Percentiles rank a stretch among this genome's conserved stretches.
These are phyloP conservation scores for Mycena indigotica DNA, from an alignment of 768 basidiomycete species.

Conservation along the genomic window DNA sequence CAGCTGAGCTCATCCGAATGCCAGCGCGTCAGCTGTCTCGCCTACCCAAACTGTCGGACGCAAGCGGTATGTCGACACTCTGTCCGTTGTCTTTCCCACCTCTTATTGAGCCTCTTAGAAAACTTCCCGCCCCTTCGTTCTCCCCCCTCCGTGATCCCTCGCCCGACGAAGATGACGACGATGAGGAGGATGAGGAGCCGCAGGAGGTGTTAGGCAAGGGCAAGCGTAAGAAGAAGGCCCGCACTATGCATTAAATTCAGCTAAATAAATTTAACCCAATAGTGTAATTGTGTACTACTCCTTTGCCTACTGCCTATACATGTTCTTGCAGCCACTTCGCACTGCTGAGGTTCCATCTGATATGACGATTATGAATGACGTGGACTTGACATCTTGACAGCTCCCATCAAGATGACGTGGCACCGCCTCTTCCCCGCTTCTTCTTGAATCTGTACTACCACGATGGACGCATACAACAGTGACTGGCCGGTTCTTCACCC, in stretches of 20 bases:
- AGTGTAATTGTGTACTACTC: background rate
- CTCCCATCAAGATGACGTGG: too few species aligned
- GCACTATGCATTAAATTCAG: background rate
- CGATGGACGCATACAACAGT: too few species aligned
- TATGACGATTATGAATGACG: background rate
- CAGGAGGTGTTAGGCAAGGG: background rate
- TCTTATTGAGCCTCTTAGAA: background rate
- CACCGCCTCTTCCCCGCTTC: too few species aligned
- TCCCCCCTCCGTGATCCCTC: background rate
- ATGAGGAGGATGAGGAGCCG: background rate
- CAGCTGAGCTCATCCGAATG: too few species aligned
- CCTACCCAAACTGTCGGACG: too few species aligned
- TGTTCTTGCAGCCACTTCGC: background rate
- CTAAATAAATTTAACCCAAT: too few species aligned
- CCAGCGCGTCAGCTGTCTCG: too few species aligned
- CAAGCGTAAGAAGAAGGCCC: background rate
- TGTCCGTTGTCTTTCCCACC: too few species aligned
- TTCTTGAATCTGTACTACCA: too few species aligned
- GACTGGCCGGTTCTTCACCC: too few species aligned
- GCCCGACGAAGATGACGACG: background rate
- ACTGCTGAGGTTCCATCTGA: background rate
- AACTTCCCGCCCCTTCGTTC: background rate
- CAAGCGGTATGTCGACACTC: too few species aligned
- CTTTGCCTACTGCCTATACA: background rate
- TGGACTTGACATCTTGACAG: too few species aligned